Evolutionary conservation across 2,329 filamentous ascomycete genomes (phyloP).

Genomic region (Fusarium foetens): DNA sequence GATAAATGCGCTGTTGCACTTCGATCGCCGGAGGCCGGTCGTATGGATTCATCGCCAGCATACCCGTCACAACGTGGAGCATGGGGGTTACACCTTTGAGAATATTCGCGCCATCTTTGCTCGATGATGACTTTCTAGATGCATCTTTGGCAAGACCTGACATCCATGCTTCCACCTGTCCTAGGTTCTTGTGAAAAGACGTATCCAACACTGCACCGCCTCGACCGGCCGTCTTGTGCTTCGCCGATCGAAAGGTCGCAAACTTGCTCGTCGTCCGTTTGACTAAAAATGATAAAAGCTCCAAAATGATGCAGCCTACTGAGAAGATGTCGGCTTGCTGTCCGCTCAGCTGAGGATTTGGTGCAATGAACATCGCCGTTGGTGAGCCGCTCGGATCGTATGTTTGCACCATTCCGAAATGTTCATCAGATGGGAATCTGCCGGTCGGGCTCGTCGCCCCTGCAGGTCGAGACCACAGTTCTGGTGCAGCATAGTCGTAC

Average conservation of each 20-base stretch:
- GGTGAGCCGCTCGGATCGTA: slow-evolving; percentile 41
- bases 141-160: slow-evolving; percentile 68
- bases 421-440: slow-evolving; percentile 51
- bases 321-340: slow-evolving; percentile 78
- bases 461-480: slow-evolving; percentile 64
- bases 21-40: slow-evolving; percentile 64
- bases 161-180: slow-evolving; percentile 77
- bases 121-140: slow-evolving; percentile 54
- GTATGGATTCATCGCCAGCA: slow-evolving; percentile 63
- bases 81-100: slow-evolving; percentile 64
- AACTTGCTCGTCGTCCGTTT: slow-evolving; percentile 75
- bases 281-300: slow-evolving; percentile 74
- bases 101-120: slow-evolving; percentile 54
- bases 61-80: slow-evolving; percentile 63
- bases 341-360: slow-evolving; percentile 59
- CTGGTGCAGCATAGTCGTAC: slow-evolving; percentile 79
- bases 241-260: slow-evolving; percentile 71
- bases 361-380: slow-evolving; percentile 50
- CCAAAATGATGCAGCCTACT: slow-evolving; percentile 76
- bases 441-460: slow-evolving; percentile 50
- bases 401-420: slow-evolving; percentile 51
- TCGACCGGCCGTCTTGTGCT: slow-evolving; percentile 67
- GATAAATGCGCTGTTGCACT: slow-evolving; percentile 63
- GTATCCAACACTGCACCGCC: slow-evolving; percentile 73
- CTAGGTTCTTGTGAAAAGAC: slow-evolving; percentile 77